Evolutionary conservation across 2,329 filamentous ascomycete genomes (phyloP).

Genomic region (Penicillium sp.): DNA sequence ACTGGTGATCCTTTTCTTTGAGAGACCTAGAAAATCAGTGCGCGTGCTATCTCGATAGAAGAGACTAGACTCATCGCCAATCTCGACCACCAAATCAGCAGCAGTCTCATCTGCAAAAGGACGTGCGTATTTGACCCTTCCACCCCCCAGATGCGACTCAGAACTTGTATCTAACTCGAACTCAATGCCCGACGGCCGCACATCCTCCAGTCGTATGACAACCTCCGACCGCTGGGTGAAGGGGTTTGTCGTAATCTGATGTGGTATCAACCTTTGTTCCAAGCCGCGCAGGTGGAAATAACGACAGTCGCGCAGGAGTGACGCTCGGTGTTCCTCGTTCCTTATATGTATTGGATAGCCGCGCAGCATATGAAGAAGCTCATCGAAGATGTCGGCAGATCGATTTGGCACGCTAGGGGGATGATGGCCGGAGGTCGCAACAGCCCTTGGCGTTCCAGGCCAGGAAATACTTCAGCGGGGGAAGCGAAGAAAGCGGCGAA

Average conservation of each 20-base stretch:
- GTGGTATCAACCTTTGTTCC: constrained; percentile 80
- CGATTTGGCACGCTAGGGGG: constrained; percentile 74
- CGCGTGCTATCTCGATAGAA: constrained; percentile 54
- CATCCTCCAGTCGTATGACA: constrained; percentile 71
- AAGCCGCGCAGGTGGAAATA: constrained; percentile 92
- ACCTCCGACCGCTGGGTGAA: constrained; percentile 69
- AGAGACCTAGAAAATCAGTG: constrained; percentile 69
- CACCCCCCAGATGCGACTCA: constrained; percentile 25
- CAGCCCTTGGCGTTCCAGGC: constrained; percentile 71
- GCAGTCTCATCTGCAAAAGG: constrained; percentile 77
- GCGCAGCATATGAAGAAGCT: constrained; percentile 74
- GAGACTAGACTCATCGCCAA: constrained; percentile 63
- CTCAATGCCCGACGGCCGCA: constrained; percentile 80
- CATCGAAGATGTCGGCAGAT: constrained; percentile 77
- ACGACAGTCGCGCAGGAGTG: constrained; percentile 77
- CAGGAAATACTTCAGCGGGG: constrained; percentile 77
- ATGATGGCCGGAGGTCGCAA: constrained; percentile 82
- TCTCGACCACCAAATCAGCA: constrained; percentile 74
- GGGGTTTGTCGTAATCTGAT: constrained; percentile 71
- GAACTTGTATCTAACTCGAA: constrained; percentile 51
- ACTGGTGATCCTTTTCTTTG: constrained; percentile 65
- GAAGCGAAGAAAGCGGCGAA: constrained; percentile 83
- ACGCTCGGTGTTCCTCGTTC: constrained; percentile 69
- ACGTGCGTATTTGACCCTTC: constrained; percentile 73
- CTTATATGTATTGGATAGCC: constrained; percentile 79